These are phyloP conservation scores for Clitopilus passeckerianus DNA, from an alignment of 768 basidiomycete species.

Conservation along the genomic window DNA sequence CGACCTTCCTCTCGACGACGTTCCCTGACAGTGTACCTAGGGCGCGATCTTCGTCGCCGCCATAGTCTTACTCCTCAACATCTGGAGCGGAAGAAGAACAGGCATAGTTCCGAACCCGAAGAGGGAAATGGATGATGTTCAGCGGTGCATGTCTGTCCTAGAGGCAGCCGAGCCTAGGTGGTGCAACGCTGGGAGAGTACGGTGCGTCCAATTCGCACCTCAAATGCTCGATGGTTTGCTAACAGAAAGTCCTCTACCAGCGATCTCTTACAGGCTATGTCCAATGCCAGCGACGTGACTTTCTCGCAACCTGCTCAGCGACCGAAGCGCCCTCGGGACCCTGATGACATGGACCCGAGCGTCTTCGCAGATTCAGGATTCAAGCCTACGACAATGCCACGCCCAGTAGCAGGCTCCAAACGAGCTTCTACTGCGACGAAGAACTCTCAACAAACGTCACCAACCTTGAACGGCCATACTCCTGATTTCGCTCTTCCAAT, in stretches of 20 bases:
- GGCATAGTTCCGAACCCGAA: slow-evolving; percentile 39
- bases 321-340: slow-evolving; percentile 13
- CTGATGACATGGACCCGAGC: slow-evolving; percentile 1
- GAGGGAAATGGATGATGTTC: slow-evolving; percentile 55
- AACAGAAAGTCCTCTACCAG: slow-evolving; percentile 11
- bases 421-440: slow-evolving; percentile 19
- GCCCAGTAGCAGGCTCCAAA: slow-evolving; percentile 20
- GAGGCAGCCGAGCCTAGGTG: slow-evolving; percentile 36
- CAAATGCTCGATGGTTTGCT: background rate
- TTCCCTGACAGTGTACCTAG: slow-evolving; percentile 8
- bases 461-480: background rate
- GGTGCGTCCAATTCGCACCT: slow-evolving; percentile 19
- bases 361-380: background rate
- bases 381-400: slow-evolving; percentile 5
- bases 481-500: slow-evolving; percentile 40
- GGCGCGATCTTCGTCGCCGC: slow-evolving; percentile 32
- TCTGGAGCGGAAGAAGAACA: slow-evolving; percentile 55
- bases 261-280: slow-evolving; percentile 31
- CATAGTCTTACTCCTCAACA: slow-evolving; percentile 58
- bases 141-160: slow-evolving; percentile 53
- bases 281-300: slow-evolving; percentile 26
- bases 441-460: slow-evolving; percentile 2
- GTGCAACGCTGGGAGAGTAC: slow-evolving; percentile 33
- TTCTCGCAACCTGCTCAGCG: slow-evolving; percentile 10
- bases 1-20: background rate